Percentiles rank a stretch among this genome's conserved stretches.
Evolutionary conservation across 2,329 filamentous ascomycete genomes (phyloP).

Genomic region (Talaromyces islandicus): DNA sequence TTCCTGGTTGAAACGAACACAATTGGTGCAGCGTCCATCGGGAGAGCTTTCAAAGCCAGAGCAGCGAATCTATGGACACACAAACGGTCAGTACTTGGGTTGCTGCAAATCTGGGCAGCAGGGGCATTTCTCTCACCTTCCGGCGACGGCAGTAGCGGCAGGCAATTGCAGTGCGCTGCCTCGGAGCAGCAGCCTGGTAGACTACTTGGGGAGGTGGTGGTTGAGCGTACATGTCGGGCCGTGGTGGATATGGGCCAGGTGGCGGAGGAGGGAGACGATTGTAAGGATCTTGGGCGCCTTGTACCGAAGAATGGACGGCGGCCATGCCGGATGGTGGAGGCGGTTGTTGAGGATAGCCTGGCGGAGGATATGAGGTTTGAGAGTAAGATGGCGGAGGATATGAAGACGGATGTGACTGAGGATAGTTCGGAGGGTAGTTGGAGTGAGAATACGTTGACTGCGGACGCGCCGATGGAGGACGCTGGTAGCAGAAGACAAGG

Average conservation of each 20-base stretch:
- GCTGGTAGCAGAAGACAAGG: background rate
- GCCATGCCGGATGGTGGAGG: slow-evolving; percentile 35
- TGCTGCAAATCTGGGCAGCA: background rate
- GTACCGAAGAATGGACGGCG: slow-evolving; percentile 34
- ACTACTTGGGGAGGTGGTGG: slow-evolving; percentile 33
- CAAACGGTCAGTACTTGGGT: background rate
- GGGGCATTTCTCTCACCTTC: slow-evolving; percentile 35
- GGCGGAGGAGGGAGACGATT: slow-evolving; percentile 37
- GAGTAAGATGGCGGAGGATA: slow-evolving; percentile 12
- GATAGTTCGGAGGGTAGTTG: slow-evolving; percentile 3
- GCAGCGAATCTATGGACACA: slow-evolving; percentile 59
- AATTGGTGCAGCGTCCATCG: slow-evolving; percentile 68
- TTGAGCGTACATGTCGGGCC: slow-evolving; percentile 35
- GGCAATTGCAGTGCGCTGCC: slow-evolving; percentile 47
- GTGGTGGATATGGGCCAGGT: slow-evolving; percentile 28
- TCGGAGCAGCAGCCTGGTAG: slow-evolving; percentile 42
- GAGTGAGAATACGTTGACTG: slow-evolving; percentile 7
- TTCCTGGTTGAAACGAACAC: slow-evolving; percentile 67
- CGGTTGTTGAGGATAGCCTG: slow-evolving; percentile 24
- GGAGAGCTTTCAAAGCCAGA: slow-evolving; percentile 68
- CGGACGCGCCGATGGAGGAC: slow-evolving; percentile 10
- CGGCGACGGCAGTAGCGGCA: slow-evolving; percentile 48
- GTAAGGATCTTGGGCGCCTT: slow-evolving; percentile 38
- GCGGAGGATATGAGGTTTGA: slow-evolving; percentile 21
- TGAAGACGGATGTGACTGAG: slow-evolving; percentile 8